Evolutionary conservation across 331 rosid species (phyloP), one percentile per base, ranked within the genome.

Genomic region (Rhamnella rubrinervis): DNA sequence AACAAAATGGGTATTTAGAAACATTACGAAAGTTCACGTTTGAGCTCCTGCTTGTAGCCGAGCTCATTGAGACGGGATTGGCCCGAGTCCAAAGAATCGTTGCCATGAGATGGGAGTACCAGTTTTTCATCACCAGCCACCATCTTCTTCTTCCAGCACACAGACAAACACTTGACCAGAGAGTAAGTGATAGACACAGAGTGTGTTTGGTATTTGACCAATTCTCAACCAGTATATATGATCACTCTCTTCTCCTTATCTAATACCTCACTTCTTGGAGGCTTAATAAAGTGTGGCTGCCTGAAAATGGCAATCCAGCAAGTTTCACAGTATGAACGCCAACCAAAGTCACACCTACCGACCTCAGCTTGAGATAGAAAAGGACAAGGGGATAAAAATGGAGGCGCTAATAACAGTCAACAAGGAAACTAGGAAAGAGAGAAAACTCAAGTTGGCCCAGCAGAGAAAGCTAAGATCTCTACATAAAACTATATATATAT

Each of bases 31-130:
- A 93, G 92, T 16, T 93, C 98, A 71, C 98, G 98, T 82, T 93
- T 91, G 86, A 93, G 95, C 64, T 93, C 97, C 81, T 93, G 98
- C 61, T 89, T 93, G 92, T 93, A 93, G 62, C 98, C 98, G 61
- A 93, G 96, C 71, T 93, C 87, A 52, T 78, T 70, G 61, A 93
- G 98, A 72, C 98, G 97, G 55, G 92, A 72, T 61, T 85, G 92
- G 55, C 97, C 98, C 3, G 97, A 88, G 71, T 93, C 98, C 47
- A 76, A 55, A 23, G 84, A 72, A 56, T 31, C 84, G 21, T 40
- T 75, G 8, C 70, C 84, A 26, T 59, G 74, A 72, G 77, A 51
- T 77, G 89, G 68, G 39, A 71, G 75, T 23, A 40, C 68, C 87
- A 71, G 66, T 47, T 74, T 76, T 68, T 57, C 65, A 17, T 7